Conservation (phyloP, 2,329 filamentous ascomycete genomes). For the Calonectria ilicicola region DNA sequence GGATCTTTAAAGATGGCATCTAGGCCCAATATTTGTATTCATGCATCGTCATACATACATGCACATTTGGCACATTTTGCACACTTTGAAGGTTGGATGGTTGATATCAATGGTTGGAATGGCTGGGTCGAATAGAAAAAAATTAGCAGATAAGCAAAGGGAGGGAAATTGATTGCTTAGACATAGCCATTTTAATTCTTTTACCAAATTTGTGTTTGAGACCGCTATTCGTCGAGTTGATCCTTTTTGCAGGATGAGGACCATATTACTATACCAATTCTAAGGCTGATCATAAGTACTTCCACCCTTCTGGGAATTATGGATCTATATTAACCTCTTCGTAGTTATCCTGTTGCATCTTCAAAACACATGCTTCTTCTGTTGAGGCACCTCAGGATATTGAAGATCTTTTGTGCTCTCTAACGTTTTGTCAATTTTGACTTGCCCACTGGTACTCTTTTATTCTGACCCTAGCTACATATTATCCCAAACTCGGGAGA, state of each 20-base stretch:
- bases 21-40: background rate
- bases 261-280: background rate
- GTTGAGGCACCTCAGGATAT: background rate
- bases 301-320: too few relatives aligned
- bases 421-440: background rate
- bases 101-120: background rate
- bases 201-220: background rate
- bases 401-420: background rate
- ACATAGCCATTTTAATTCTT: background rate
- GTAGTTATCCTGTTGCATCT: background rate
- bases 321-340: too few relatives aligned
- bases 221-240: too few relatives aligned
- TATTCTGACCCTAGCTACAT: too few relatives aligned
- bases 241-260: background rate
- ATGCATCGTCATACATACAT: too few relatives aligned
- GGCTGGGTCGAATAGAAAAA: background rate
- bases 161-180: background rate
- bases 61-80: too few relatives aligned
- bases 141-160: background rate
- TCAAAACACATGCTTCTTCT: background rate
- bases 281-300: background rate
- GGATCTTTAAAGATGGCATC: slow-evolving; percentile 42
- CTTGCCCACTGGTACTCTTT: background rate
- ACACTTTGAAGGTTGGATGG: too few relatives aligned
- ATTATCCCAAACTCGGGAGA: background rate